Evolutionary conservation across 2,329 filamentous ascomycete genomes (phyloP).

Genomic region (Teratosphaeriaceae sp.): DNA sequence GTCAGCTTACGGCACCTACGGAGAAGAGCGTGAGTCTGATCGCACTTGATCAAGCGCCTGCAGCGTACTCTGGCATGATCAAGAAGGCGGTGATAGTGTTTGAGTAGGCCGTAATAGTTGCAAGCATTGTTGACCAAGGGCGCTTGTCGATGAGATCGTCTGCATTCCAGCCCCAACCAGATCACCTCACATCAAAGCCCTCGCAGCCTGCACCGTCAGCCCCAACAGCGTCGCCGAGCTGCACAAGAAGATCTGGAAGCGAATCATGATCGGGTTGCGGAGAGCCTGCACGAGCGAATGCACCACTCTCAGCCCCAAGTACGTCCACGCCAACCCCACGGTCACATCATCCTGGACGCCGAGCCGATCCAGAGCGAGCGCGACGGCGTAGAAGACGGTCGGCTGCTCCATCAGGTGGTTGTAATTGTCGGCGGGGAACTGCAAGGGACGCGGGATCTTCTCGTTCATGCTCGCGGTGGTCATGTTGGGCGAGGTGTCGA

Average conservation of each 20-base stretch:
- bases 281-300: constrained; percentile 37
- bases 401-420: constrained; percentile 41
- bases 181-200: constrained; percentile 2
- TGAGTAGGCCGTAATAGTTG: no score
- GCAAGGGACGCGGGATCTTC: constrained; percentile 16
- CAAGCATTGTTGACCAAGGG: no score
- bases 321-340: constrained; percentile 35
- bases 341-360: constrained; percentile 24
- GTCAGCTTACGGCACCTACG: constrained; percentile 2
- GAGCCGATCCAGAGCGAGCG: constrained; percentile 30
- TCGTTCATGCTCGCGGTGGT: constrained; percentile 11
- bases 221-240: constrained; percentile 27
- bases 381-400: constrained; percentile 38
- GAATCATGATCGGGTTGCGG: constrained; percentile 31
- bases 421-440: constrained; percentile 39
- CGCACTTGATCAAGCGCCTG: constrained; percentile 3
- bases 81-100: constrained; percentile 10
- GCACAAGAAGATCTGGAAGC: constrained; percentile 30
- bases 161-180: neutral
- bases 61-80: constrained; percentile 6
- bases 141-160: no score
- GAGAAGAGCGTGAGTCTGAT: constrained; percentile 5
- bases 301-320: constrained; percentile 34
- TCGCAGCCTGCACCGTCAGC: constrained; percentile 23
- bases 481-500: constrained; percentile 10